Evolutionary conservation across 139 green algal genomes (phyloP), one percentile per base, ranked within the genome.

Genomic region (Chlamydomonas incerta): DNA sequence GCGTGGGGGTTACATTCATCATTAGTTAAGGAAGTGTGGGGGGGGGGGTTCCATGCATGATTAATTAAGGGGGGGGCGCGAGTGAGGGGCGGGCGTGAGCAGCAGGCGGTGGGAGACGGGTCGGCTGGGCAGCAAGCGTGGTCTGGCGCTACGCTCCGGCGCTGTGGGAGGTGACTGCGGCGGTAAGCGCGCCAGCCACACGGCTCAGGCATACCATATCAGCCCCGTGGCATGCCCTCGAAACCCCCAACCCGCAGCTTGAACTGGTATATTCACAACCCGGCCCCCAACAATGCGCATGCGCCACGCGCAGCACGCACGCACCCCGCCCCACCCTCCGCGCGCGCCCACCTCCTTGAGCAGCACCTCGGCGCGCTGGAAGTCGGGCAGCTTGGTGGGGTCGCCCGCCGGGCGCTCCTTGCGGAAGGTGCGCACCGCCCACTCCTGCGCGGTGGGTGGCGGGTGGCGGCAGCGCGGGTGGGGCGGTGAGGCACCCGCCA

Each of bases 391-490:
- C 82, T 92, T 93, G 41, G 65, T 88, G 20, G 85, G 41, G 62
- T 96, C 94, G 2, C 80, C 89, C 18, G 74, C 13, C 1, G 41
- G 46, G 20, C 90, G 83, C 75, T 95, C 82, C 83, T 93, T 88
- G 66, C 91, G 87, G 88, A 96, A 92, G 29, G 88, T 90, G 60
- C 91, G 91, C 46, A 94, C 88, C 9, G 95, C 93, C 55, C 86
- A 90, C 88, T 98, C 94, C 95, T 98, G 93, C 0, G 33, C 20
- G 35, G 66, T 2, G 46, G 29, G 65, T 10, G n/a, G n/a, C n/a
- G n/a, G 62, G 33, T 14, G 33, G 52, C 10, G 13, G 62, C 11
- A 65, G 58, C 31, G 58, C 17, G 33, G 11, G 10, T 24, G 26
- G 47, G n/a, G 23, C 72, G 33, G 57, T 72, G 31, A 46, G 26